A percentile compares a stretch with the other conserved stretches of the same genome.
These are phyloP conservation scores for Lepidium africanum DNA, from an alignment of 345 rosid species.

Conservation along the genomic window DNA sequence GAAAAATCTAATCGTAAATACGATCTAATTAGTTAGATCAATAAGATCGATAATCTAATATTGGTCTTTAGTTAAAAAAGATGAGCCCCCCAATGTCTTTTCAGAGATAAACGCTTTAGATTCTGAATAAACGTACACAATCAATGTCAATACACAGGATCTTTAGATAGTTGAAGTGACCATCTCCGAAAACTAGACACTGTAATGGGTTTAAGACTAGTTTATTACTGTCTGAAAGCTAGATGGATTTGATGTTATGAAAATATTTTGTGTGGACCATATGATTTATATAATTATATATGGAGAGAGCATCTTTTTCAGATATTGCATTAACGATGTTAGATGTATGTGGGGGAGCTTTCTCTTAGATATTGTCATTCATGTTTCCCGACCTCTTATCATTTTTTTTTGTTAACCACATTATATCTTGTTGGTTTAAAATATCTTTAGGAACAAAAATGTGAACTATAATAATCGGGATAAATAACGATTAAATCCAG, in stretches of 20 bases:
- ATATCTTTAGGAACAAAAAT: neutral
- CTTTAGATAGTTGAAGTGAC: neutral
- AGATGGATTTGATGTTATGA: neutral
- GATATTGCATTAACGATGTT: conserved; percentile 18
- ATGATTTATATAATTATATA: neutral
- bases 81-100: conserved; percentile 1
- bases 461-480: neutral
- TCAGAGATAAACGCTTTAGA: neutral
- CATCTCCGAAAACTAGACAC: neutral
- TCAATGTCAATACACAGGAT: neutral
- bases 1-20: too few species aligned
- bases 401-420: neutral
- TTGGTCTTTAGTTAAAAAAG: neutral
- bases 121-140: neutral
- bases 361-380: conserved; percentile 6
- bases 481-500: too few species aligned
- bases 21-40: neutral
- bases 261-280: conserved; percentile 2
- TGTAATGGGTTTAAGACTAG: neutral
- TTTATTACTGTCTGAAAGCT: neutral
- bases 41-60: too few species aligned
- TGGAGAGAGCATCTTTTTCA: conserved; percentile 21
- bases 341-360: conserved; percentile 8
- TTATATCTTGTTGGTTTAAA: neutral
- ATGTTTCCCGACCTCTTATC: conserved; percentile 21